These are phyloP conservation scores for Microcyclosporella mali DNA, from an alignment of 2,329 filamentous ascomycete genomes.

Conservation along the genomic window DNA sequence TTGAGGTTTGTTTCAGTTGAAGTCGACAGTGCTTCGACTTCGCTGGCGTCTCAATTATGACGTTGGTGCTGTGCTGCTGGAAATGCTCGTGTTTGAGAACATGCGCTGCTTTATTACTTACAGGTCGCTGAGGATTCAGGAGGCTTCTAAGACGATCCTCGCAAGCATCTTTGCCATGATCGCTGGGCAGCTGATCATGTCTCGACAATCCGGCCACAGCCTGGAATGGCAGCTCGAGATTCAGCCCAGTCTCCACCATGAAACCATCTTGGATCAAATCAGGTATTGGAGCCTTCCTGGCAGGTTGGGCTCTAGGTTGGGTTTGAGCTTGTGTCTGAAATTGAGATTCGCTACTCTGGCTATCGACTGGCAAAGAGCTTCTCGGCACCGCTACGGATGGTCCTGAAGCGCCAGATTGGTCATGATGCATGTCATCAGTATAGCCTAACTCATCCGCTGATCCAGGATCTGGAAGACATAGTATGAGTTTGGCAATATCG, in stretches of 20 bases:
- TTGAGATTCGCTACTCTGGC: neutral
- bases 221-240: slow-evolving; percentile 20
- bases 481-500: slow-evolving; percentile 15
- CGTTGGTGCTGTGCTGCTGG: neutral
- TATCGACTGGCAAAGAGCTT: slow-evolving; percentile 3
- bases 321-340: neutral
- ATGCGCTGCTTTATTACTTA: neutral
- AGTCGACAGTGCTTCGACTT: neutral
- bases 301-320: neutral
- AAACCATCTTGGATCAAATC: slow-evolving; percentile 21
- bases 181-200: neutral
- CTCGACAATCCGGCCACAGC: slow-evolving; percentile 3
- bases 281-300: slow-evolving; percentile 12
- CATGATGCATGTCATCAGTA: neutral
- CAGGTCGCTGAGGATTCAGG: neutral
- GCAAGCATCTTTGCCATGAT: neutral
- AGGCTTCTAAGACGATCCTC: neutral
- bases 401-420: neutral
- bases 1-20: neutral
- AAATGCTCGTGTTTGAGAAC: neutral
- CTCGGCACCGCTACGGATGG: slow-evolving; percentile 4
- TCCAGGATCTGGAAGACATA: slow-evolving; percentile 11
- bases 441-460: slow-evolving; percentile 4
- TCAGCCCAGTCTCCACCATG: slow-evolving; percentile 23
- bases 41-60: slow-evolving; percentile 2